Conservation (phyloP, 345 rosid genomes). For the Dipteronia dyeriana region DNA sequence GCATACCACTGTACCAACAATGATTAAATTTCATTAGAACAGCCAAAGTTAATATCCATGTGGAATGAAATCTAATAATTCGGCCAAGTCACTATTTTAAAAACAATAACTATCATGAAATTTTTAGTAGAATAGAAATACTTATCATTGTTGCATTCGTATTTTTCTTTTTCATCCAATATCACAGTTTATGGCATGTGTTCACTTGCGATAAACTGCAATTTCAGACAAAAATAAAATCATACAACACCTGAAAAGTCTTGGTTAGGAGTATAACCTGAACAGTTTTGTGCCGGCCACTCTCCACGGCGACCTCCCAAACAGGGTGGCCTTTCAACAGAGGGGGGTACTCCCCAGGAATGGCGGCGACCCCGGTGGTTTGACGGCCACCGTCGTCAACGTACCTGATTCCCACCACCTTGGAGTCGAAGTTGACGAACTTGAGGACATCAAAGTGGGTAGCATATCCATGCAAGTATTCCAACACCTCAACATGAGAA, state of each 20-base stretch:
- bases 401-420: slow-evolving; percentile 37
- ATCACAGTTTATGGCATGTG: too few species aligned
- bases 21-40: background rate
- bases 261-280: slow-evolving; percentile 20
- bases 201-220: too few species aligned
- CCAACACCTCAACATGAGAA: slow-evolving; percentile 34
- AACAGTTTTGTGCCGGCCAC: slow-evolving; percentile 19
- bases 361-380: background rate
- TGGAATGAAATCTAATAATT: too few species aligned
- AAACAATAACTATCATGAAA: too few species aligned
- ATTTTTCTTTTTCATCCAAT: too few species aligned
- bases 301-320: slow-evolving; percentile 47
- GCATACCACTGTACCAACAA: slow-evolving; percentile 37
- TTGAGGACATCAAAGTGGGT: slow-evolving; percentile 43
- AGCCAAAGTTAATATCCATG: background rate
- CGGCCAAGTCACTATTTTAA: too few species aligned
- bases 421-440: slow-evolving; percentile 39
- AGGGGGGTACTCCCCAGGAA: slow-evolving; percentile 26
- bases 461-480: slow-evolving; percentile 43
- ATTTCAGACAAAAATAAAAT: too few species aligned
- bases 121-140: too few species aligned
- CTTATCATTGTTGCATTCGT: too few species aligned
- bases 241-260: too few species aligned
- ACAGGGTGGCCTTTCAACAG: slow-evolving; percentile 36
- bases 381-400: background rate